Conservation (phyloP, 1,139 yeast species). For the Taiozyma sp. region DNA sequence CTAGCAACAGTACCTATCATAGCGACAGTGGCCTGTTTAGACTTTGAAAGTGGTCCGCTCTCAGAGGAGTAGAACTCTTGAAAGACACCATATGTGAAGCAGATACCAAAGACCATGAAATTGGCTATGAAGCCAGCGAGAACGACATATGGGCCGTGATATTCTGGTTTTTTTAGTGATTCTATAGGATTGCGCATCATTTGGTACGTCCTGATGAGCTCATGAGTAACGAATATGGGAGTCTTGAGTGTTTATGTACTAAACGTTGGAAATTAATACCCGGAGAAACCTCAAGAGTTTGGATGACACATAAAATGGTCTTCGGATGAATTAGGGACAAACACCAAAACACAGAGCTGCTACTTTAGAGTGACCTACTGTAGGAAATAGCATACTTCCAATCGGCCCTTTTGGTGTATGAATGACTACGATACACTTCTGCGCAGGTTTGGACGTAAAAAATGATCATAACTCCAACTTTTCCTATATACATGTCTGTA, state of each 20-base stretch:
- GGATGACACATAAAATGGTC: neutral
- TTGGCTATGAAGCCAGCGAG: conserved; percentile 31
- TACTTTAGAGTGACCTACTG: too few relatives aligned
- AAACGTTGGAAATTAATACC: neutral
- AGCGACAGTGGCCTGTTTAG: conserved; percentile 28
- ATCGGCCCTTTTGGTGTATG: too few relatives aligned
- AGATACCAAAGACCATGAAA: conserved; percentile 32
- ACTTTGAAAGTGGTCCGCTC: conserved; percentile 26
- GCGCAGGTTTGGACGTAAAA: neutral
- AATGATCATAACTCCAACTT: neutral
- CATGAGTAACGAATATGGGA: neutral
- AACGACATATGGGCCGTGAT: conserved; percentile 12
- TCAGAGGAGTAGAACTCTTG: conserved; percentile 30
- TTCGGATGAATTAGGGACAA: neutral
- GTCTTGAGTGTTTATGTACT: neutral
- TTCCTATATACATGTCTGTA: neutral
- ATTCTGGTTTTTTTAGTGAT: neutral
- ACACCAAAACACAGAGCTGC: neutral
- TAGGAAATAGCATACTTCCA: too few relatives aligned
- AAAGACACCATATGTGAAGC: conserved; percentile 33
- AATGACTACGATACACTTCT: neutral
- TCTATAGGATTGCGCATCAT: neutral
- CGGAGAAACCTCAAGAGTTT: neutral
- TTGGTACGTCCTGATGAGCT: neutral
- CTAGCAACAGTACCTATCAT: conserved; percentile 30